These are phyloP conservation scores for Fusarium heterosporum DNA, from an alignment of 2,329 filamentous ascomycete genomes.

Conservation along the genomic window DNA sequence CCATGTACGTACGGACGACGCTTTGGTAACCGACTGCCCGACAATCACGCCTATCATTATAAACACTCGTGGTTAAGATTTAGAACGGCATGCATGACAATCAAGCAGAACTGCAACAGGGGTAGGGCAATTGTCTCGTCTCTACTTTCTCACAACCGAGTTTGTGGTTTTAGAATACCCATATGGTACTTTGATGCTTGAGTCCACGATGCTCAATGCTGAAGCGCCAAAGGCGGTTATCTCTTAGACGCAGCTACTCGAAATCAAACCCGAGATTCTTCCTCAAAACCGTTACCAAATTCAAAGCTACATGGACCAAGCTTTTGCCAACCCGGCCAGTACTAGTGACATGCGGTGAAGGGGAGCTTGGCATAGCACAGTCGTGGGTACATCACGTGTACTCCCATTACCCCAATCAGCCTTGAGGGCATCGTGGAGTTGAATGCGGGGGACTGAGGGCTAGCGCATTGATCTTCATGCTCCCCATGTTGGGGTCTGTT, in stretches of 20 bases:
- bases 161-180: conserved; percentile 19
- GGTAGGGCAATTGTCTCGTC: conserved; percentile 2
- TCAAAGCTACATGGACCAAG: conserved; percentile 22
- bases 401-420: conserved; percentile 35
- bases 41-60: background rate
- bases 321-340: conserved; percentile 16
- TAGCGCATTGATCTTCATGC: conserved; percentile 4
- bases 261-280: conserved; percentile 4
- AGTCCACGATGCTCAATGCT: conserved; percentile 22
- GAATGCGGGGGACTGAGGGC: conserved; percentile 43
- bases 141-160: background rate
- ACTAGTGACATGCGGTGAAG: conserved; percentile 46
- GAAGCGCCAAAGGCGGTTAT: conserved; percentile 18
- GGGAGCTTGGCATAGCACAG: conserved; percentile 7
- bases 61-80: conserved; percentile 9
- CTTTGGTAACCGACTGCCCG: conserved; percentile 6
- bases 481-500: conserved; percentile 38
- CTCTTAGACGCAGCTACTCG: conserved; percentile 10
- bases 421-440: conserved; percentile 39
- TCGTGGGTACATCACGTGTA: conserved; percentile 22
- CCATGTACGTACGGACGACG: conserved; percentile 25
- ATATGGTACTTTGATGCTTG: conserved; percentile 27
- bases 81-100: background rate
- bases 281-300: conserved; percentile 37
- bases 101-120: conserved; percentile 3